phyloP scores from a whole-genome alignment of 768 basidiomycete genomes.

The Mycena belliarum region DNA sequence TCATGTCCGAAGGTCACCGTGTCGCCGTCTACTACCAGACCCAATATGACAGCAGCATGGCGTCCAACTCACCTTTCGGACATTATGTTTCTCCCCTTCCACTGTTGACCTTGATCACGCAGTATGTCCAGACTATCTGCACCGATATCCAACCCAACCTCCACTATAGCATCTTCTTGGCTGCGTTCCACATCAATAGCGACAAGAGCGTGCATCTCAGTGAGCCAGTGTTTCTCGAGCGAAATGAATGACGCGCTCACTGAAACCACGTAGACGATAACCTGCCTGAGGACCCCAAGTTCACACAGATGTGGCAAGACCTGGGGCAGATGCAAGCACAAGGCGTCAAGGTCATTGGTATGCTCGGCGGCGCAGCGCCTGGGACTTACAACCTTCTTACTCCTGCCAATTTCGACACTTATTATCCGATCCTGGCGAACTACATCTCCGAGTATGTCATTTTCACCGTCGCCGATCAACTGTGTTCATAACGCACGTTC shows the following conservation, averaged over 20 bases:
- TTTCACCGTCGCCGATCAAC: background rate
- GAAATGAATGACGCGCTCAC: too few relatives aligned
- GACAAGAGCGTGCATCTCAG: conserved; percentile 25
- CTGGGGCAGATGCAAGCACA: conserved; percentile 23
- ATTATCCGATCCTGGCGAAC: conserved; percentile 22
- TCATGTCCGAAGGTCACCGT: conserved; percentile 25
- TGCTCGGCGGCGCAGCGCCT: conserved; percentile 28
- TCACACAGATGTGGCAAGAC: conserved; percentile 27
- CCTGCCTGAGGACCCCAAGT: conserved; percentile 21
- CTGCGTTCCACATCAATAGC: conserved; percentile 28
- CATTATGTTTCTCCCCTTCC: conserved; percentile 27
- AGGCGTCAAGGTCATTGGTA: conserved; percentile 28
- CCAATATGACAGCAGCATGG: conserved; percentile 21
- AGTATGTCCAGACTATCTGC: conserved; percentile 6
- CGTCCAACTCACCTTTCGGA: conserved; percentile 16
- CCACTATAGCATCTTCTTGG: conserved; percentile 22
- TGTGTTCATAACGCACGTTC: background rate
- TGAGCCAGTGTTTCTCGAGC: too few relatives aligned
- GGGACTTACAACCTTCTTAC: conserved; percentile 25
- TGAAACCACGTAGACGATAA: too few relatives aligned
- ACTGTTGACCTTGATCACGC: conserved; percentile 24
- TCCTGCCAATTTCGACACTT: conserved; percentile 22
- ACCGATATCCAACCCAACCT: too few relatives aligned
- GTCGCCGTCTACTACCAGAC: conserved; percentile 30
- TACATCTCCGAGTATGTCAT: conserved; percentile 22